Percentiles rank a stretch among this genome's conserved stretches.
Conservation (phyloP, 2,329 filamentous ascomycete genomes). For the Esteya vermicola region DNA sequence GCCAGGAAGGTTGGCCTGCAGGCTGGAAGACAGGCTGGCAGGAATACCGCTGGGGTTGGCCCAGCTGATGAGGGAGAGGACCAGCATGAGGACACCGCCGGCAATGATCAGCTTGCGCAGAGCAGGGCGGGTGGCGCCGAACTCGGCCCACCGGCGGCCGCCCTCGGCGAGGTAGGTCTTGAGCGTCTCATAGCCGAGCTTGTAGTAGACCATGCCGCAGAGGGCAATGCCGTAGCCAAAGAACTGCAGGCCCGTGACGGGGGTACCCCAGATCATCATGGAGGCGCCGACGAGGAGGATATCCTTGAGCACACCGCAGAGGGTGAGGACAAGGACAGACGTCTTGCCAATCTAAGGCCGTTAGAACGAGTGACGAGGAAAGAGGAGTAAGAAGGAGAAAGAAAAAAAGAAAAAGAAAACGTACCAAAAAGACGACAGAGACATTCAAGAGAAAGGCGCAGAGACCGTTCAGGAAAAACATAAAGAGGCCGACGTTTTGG, state of each 20-base stretch:
- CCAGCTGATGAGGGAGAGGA: constrained; percentile 55
- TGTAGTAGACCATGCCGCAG: constrained; percentile 70
- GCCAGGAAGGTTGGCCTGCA: not conserved
- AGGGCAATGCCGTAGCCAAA: constrained; percentile 76
- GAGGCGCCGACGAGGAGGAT: constrained; percentile 68
- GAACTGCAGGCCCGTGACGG: constrained; percentile 61
- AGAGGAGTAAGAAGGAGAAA: not conserved
- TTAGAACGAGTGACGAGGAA: too few relatives aligned
- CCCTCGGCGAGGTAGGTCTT: constrained; percentile 64
- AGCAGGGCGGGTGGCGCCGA: constrained; percentile 62
- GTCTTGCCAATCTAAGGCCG: constrained; percentile 73
- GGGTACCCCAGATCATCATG: constrained; percentile 69
- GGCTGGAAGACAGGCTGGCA: not conserved
- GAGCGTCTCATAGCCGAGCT: constrained; percentile 70
- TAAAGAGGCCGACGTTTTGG: constrained; percentile 57
- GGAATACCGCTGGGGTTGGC: constrained; percentile 5
- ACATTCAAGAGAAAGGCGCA: constrained; percentile 74
- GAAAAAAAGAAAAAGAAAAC: constrained; percentile 23
- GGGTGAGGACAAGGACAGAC: constrained; percentile 71
- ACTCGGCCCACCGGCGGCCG: constrained; percentile 71
- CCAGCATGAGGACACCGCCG: constrained; percentile 41
- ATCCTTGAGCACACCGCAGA: constrained; percentile 80
- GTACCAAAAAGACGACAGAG: constrained; percentile 73
- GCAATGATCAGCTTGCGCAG: constrained; percentile 67
- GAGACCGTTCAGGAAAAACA: constrained; percentile 61